phyloP scores from a whole-genome alignment of 768 basidiomycete species.

The Tulasnella calospora region DNA sequence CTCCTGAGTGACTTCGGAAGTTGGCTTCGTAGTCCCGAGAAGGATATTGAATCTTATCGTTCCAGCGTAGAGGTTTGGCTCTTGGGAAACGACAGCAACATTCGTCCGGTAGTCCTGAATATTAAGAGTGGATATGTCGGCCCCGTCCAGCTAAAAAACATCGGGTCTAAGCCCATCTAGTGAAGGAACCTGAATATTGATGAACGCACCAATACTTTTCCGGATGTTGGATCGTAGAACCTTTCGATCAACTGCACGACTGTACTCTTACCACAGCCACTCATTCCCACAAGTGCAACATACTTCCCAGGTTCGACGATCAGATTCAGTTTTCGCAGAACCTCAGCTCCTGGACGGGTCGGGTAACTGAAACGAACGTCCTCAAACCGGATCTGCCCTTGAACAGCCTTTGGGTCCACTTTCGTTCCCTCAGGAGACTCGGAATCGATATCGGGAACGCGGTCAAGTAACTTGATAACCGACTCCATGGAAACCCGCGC shows the following conservation, averaged over 20 bases:
- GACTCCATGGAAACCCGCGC: slow-evolving; percentile 39
- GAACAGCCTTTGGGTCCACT: slow-evolving; percentile 36
- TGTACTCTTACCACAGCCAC: slow-evolving; percentile 32
- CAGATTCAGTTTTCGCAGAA: slow-evolving; percentile 33
- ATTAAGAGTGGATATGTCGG: slow-evolving; percentile 70
- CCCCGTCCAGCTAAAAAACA: slow-evolving; percentile 59
- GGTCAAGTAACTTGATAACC: slow-evolving; percentile 40
- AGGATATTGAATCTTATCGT: slow-evolving; percentile 87
- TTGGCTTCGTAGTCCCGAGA: slow-evolving; percentile 74
- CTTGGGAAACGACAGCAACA: slow-evolving; percentile 86
- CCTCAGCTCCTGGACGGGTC: slow-evolving; percentile 36
- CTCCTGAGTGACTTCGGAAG: slow-evolving; percentile 72
- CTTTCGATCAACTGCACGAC: slow-evolving; percentile 33
- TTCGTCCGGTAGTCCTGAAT: slow-evolving; percentile 83
- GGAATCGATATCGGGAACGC: slow-evolving; percentile 37
- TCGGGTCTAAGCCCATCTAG: not conserved
- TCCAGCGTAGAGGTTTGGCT: slow-evolving; percentile 86
- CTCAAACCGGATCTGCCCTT: slow-evolving; percentile 38
- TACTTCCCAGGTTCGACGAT: slow-evolving; percentile 31
- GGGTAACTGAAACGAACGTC: slow-evolving; percentile 41
- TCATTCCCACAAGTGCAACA: slow-evolving; percentile 33
- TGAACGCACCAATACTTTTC: slow-evolving; percentile 27
- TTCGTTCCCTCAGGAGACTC: slow-evolving; percentile 37
- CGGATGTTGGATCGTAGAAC: slow-evolving; percentile 33
- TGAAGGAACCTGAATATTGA: not conserved